Percentiles rank a stretch among this genome's conserved stretches.
Conservation (phyloP, 108 stramenopile species). For the Discostella stelligeroides region DNA sequence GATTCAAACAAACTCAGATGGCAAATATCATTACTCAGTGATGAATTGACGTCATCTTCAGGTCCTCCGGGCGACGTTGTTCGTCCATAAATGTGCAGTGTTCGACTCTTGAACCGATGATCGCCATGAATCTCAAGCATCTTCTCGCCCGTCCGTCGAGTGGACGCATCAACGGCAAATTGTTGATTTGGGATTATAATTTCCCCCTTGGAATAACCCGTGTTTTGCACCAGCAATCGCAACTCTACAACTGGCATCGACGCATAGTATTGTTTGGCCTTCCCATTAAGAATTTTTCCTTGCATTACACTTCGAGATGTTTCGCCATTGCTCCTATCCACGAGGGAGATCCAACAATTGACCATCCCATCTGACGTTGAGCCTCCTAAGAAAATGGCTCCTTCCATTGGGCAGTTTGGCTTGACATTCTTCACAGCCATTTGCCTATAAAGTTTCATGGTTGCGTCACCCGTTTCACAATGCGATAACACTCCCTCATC, state of each 20-base stretch:
- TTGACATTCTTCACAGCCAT: constrained; percentile 73
- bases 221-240: constrained; percentile 78
- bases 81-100: constrained; percentile 50
- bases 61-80: not conserved
- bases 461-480: constrained; percentile 5
- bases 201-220: constrained; percentile 49
- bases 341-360: constrained; percentile 75
- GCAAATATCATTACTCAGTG: constrained; percentile 53
- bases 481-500: constrained; percentile 39
- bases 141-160: constrained; percentile 74
- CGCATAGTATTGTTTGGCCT: constrained; percentile 39
- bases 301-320: constrained; percentile 69
- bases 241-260: constrained; percentile 76
- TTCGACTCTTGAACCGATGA: constrained; percentile 62
- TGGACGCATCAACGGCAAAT: constrained; percentile 79
- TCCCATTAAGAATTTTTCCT: constrained; percentile 19
- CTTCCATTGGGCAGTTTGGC: constrained; percentile 52
- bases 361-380: constrained; percentile 56
- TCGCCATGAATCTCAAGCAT: constrained; percentile 72
- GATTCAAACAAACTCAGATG: constrained; percentile 68
- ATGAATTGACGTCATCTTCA: constrained; percentile 21
- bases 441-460: constrained; percentile 52
- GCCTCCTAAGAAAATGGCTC: constrained; percentile 55
- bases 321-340: constrained; percentile 87
- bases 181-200: constrained; percentile 64